Base-by-base conservation (phyloP, 2,329 filamentous ascomycete genomes). In the Neonectria neomacrospora region DNA sequence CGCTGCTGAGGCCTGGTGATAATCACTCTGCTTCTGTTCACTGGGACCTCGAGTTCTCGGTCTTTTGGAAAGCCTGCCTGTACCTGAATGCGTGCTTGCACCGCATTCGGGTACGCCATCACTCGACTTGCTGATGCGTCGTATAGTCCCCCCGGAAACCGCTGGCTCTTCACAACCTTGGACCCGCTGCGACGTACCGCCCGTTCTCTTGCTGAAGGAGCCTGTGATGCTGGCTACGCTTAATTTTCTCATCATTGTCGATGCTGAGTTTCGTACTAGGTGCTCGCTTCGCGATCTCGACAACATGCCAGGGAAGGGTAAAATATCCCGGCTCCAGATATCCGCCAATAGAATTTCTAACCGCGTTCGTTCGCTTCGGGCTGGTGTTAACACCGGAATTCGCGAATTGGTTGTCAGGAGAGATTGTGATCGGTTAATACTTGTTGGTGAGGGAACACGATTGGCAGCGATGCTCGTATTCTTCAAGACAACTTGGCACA, bases 261-360 rank as follows among this genome's bases (percentile, higher is more conserved):
- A 93, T 12, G 94, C 92, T n/a, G 91, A 93, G 42, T 87, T 88
- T 54, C 91, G 86, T 50, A 96, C 90, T 3, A 93, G 81, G 73
- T 91, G 88, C 71, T 97, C 88, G 71, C 91, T 80, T 80, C 88
- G 77, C 76, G 87, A 77, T 80, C 89, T 77, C 78, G 77, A 83
- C 32, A 86, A 86, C 87, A 97, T 94, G 1, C 93, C 93, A 16
- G 94, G 93, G 74, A 91, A 96, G 1, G 94, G 93, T 44, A 97
- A 80, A 18, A 88, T 78, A 59, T 96, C 91, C 54, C 90, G 89
- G 14, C 91, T 96, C 91, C 94, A 97, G 2, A 97, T 88, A 67
- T 97, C 92, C 16, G 86, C 82, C 22, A 97, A 81, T 18, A 90
- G 79, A 42, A 85, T 83, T 75, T 97, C 95, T 2, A 98, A 81